Conservation (phyloP, 2,329 filamentous ascomycete species). For the Aureobasidium sp. region DNA sequence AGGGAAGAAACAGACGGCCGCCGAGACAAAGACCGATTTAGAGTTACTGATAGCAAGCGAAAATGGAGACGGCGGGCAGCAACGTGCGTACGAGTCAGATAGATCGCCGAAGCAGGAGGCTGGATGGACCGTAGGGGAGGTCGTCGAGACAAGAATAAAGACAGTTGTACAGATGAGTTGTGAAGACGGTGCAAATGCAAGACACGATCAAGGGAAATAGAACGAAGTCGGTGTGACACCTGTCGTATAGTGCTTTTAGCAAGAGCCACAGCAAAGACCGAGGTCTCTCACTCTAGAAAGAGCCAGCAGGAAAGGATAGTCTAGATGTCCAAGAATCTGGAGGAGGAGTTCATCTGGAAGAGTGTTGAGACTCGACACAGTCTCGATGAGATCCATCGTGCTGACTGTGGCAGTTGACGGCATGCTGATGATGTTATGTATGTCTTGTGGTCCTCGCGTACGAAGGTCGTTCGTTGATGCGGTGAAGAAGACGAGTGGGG, state of each 20-base stretch:
- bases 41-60: conserved; percentile 56
- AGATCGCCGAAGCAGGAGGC: conserved; percentile 56
- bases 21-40: conserved; percentile 52
- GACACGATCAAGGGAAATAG: conserved; percentile 55
- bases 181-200: conserved; percentile 56
- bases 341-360: conserved; percentile 38
- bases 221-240: conserved; percentile 55
- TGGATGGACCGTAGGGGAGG: conserved; percentile 52
- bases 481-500: not conserved
- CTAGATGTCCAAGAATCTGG: conserved; percentile 35
- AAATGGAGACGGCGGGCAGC: conserved; percentile 56
- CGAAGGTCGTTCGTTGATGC: not conserved
- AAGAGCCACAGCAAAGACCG: conserved; percentile 6
- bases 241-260: conserved; percentile 23
- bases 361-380: not conserved
- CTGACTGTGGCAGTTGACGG: not conserved
- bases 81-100: conserved; percentile 57
- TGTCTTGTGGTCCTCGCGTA: too few species aligned
- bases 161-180: conserved; percentile 45
- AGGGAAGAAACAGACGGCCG: conserved; percentile 53
- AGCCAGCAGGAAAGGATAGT: conserved; percentile 38
- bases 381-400: not conserved
- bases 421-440: not conserved
- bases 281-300: conserved; percentile 29
- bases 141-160: conserved; percentile 48